A percentile compares a stretch with the other conserved stretches of the same genome.
Conservation (phyloP, 2,329 filamentous ascomycete genomes). For the Tolypocladium nubicola region DNA sequence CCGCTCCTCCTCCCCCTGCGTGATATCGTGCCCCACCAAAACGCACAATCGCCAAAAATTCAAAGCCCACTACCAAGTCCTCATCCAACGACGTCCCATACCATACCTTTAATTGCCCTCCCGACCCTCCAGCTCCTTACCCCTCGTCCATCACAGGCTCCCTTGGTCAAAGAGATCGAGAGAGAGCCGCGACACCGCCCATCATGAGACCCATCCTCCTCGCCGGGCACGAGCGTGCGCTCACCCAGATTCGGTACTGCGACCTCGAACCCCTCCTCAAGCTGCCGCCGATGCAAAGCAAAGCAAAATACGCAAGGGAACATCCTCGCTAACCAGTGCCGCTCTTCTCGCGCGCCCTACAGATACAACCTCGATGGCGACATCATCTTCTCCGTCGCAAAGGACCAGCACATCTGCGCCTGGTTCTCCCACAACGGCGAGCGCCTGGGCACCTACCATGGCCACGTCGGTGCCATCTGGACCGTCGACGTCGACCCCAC, state of each 20-base stretch:
- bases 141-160: constrained; percentile 1
- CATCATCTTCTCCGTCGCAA: constrained; percentile 88
- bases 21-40: constrained; percentile 27
- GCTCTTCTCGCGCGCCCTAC: constrained; percentile 1
- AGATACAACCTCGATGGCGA: constrained; percentile 94
- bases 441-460: constrained; percentile 90
- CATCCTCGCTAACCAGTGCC: neutral
- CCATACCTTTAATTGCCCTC: constrained; percentile 6
- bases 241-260: constrained; percentile 79
- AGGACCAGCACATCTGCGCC: constrained; percentile 93
- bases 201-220: constrained; percentile 96
- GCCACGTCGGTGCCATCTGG: constrained; percentile 97
- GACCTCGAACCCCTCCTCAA: constrained; percentile 1
- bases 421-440: constrained; percentile 99
- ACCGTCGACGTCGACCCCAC: constrained; percentile 94
- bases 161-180: constrained; percentile 1
- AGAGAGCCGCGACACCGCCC: constrained; percentile 18
- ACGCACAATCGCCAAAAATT: constrained; percentile 36
- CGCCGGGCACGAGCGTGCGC: constrained; percentile 90
- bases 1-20: constrained; percentile 6
- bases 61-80: constrained; percentile 18
- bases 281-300: constrained; percentile 4
- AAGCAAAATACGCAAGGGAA: constrained; percentile 7
- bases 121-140: constrained; percentile 10
- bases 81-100: constrained; percentile 13